Conservation (phyloP, 2,329 filamentous ascomycete species). For the Dactylellina haptotyla region DNA sequence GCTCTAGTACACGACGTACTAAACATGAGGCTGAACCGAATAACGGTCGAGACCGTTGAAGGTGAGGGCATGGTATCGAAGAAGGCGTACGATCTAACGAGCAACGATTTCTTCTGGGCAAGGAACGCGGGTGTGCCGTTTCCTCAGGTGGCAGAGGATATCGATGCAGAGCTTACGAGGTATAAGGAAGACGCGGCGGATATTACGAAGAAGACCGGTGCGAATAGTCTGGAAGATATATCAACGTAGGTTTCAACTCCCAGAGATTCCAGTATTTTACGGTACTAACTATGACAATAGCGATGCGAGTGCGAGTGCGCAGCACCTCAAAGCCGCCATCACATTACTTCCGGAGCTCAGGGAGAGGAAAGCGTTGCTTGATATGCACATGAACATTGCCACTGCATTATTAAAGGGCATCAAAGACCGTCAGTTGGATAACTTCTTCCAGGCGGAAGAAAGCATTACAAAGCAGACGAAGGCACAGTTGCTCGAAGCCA, state of each 20-base stretch:
- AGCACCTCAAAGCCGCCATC: conserved; percentile 95
- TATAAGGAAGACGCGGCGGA: conserved; percentile 96
- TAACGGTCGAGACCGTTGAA: conserved; percentile 84
- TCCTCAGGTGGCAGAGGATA: conserved; percentile 94
- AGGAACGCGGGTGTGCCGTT: conserved; percentile 92
- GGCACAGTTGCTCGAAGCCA: conserved; percentile 83
- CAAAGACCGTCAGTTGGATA: conserved; percentile 93
- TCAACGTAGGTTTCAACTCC: conserved; percentile 59
- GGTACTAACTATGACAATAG: conserved; percentile 63
- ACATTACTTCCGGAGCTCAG: conserved; percentile 89
- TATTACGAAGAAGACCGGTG: conserved; percentile 93
- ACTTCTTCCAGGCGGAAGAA: conserved; percentile 95
- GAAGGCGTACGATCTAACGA: conserved; percentile 87
- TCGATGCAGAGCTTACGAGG: conserved; percentile 88
- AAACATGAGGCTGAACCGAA: conserved; percentile 86
- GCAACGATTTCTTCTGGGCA: conserved; percentile 95
- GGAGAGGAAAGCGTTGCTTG: conserved; percentile 89
- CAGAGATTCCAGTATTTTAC: neutral
- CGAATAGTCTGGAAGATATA: conserved; percentile 89
- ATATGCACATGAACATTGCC: conserved; percentile 99
- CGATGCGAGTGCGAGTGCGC: conserved; percentile 86
- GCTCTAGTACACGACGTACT: conserved; percentile 71
- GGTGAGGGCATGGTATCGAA: conserved; percentile 81
- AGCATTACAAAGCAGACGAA: conserved; percentile 91
- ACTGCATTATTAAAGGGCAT: conserved; percentile 83